Base-by-base conservation (phyloP, 2,329 filamentous ascomycete genomes). In the Aspergillus sp. region DNA sequence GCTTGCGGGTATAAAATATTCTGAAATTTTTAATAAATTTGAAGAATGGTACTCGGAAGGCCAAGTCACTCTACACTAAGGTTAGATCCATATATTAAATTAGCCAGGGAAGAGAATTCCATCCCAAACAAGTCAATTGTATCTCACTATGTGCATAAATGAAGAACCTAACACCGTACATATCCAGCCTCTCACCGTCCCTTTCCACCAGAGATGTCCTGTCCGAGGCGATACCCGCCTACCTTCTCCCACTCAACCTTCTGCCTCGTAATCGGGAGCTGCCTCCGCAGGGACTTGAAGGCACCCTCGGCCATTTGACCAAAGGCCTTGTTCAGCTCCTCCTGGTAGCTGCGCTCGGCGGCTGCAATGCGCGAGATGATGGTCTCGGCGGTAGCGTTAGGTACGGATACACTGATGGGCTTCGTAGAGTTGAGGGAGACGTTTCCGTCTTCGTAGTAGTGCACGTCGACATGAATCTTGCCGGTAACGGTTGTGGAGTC, bases 201-300 rank as follows among this genome's bases (percentile, higher is more conserved):
- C 70, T 85, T 86, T 53, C 86, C 86, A 50, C 88, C 88, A 17
- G 88, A 87, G 74, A 91, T 90, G 71, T 91, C 89, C 75, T 91
- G 89, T 24, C 90, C 90, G 66, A 96, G 80, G 60, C 91, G 84
- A 79, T 99, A 99, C 66, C 91, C 92, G 46, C 91, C 89, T 65
- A 99, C 91, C 82, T 96, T 97, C 76, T 99, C 93, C 95, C 95
- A 99, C 78, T 99, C 95, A 67, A 99, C 93, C 84, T 97, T 97
- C 81, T 99, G 95, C 71, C 95, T 87, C 61, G 95, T 99, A 59
- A 99, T 92, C 0, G 95, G 95, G 73, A 99, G 80, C 78, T 98
- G 95, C 77, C 95, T 86, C 71, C 95, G 86, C 73, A 99, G 77
- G 2, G 88, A 86, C 84, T 98, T 99, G 79, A 99, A 99, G 1